Conservation (phyloP, 2,329 filamentous ascomycete species). For the Aspergillus sp. region DNA sequence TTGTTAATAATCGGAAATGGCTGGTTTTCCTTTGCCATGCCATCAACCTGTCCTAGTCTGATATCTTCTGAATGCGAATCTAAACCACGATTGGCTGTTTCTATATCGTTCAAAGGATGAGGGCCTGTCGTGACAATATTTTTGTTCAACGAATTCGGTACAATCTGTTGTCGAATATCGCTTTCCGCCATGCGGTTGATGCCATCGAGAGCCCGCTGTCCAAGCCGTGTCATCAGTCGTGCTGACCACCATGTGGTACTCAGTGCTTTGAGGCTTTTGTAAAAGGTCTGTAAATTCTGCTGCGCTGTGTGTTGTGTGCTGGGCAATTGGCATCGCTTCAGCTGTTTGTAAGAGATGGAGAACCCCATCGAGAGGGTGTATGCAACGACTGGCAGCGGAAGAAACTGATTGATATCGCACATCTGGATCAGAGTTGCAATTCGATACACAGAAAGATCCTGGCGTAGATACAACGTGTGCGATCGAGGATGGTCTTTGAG, state of each 20-base stretch:
- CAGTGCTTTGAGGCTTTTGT: slow-evolving; percentile 6
- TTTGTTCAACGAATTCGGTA: no score
- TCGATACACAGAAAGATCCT: slow-evolving; percentile 4
- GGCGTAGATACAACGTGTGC: slow-evolving; percentile 3
- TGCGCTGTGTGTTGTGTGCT: slow-evolving; percentile 7
- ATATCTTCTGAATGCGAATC: no score
- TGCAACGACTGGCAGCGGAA: slow-evolving; percentile 10
- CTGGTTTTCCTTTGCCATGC: no score
- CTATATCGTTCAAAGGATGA: no score
- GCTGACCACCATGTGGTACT: slow-evolving; percentile 11
- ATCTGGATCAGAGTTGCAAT: slow-evolving; percentile 3
- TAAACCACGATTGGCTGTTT: no score
- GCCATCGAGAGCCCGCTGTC: slow-evolving; percentile 5
- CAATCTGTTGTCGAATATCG: no score
- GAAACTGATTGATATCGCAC: neutral
- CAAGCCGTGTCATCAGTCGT: slow-evolving; percentile 9
- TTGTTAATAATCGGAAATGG: no score
- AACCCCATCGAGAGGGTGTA: slow-evolving; percentile 12
- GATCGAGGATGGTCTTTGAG: slow-evolving; percentile 7
- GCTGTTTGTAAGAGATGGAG: slow-evolving; percentile 12
- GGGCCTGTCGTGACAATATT: no score
- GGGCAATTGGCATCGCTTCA: slow-evolving; percentile 7
- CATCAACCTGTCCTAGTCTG: no score
- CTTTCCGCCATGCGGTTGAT: slow-evolving; percentile 4
- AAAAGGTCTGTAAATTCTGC: slow-evolving; percentile 5